Evolutionary conservation across 2,329 filamentous ascomycete species (phyloP), one percentile per base, ranked within the genome.

Genomic region (Colletotrichum sp.): DNA sequence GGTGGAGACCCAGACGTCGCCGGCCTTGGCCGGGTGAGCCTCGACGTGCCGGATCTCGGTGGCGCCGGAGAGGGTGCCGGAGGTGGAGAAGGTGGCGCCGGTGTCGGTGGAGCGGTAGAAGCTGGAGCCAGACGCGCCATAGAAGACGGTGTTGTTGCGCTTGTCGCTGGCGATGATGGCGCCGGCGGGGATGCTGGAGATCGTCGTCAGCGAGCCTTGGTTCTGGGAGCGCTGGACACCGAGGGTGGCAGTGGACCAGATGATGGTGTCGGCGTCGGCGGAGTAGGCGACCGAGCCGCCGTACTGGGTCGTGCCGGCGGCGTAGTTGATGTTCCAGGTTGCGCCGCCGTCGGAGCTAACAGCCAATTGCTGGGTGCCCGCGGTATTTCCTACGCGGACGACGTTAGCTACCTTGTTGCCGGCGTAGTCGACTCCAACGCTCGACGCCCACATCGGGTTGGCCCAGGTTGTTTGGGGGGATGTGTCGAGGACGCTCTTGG

Each of bases 1-100:
- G 0, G 90, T 92, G 2, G 90, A 91, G 2, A 89, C 90, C 82
- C 88, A 91, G 60, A 94, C 87, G 64, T 92, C 90, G n/a, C 93
- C 92, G 0, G 91, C 90, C 13, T 87, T 85, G 13, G 87, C 86
- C 0, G 92, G 92, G 76, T 93, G 87, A 1, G 86, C 87, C 18
- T 89, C 90, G 16, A 94, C 86, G 34, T 89, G 87, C 55, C 91
- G 91, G 72, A 94, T 84, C n/a, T 84, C 79, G 4, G 82, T 84
- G 3, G 84, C 86, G 13, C 83, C 82, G 5, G 81, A 82, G 0
- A 90, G 80, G 0, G 84, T 79, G 0, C 84, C 83, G 0, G 77
- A 82, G 9, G 83, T 80, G 7, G 84, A 78, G 77, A 92, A 92
- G 5, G 87, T 87, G 0, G 83, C 78, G 1, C 86, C 90, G 0